Conservation (phyloP, 2,329 filamentous ascomycete genomes). For the Epichloe glyceriae region DNA sequence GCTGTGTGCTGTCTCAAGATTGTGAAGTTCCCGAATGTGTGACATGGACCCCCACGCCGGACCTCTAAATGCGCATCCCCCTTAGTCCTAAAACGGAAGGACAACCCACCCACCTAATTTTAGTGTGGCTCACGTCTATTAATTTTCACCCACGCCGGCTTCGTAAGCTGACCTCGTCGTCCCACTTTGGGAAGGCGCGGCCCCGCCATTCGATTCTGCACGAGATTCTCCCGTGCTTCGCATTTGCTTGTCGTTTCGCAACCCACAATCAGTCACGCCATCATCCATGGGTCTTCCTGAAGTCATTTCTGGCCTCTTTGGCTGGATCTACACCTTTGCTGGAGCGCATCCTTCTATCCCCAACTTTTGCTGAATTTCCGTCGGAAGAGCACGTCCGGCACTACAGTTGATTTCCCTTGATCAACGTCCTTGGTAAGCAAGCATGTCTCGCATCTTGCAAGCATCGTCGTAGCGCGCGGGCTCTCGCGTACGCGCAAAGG, state of each 20-base stretch:
- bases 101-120: too few species aligned
- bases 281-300: conserved; percentile 31
- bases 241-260: too few species aligned
- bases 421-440: conserved; percentile 47
- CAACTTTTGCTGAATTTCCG: conserved; percentile 71
- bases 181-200: not conserved
- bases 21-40: not conserved
- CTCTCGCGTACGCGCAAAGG: too few species aligned
- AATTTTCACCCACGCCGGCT: too few species aligned
- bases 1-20: not conserved
- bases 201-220: too few species aligned
- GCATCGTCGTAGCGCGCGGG: too few species aligned
- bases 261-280: not conserved
- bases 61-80: too few species aligned
- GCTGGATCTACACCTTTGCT: conserved; percentile 64
- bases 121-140: too few species aligned
- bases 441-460: not conserved
- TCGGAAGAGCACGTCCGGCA: conserved; percentile 66
- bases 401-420: conserved; percentile 78
- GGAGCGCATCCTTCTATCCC: conserved; percentile 88
- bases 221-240: too few species aligned
- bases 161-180: not conserved
- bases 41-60: too few species aligned
- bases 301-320: conserved; percentile 45
- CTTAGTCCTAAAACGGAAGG: too few species aligned